A percentile compares a stretch with the other conserved stretches of the same genome.
Evolutionary conservation across 1,284 basidiomycete genomes (phyloP).

Genomic region (Flammula alnicola): DNA sequence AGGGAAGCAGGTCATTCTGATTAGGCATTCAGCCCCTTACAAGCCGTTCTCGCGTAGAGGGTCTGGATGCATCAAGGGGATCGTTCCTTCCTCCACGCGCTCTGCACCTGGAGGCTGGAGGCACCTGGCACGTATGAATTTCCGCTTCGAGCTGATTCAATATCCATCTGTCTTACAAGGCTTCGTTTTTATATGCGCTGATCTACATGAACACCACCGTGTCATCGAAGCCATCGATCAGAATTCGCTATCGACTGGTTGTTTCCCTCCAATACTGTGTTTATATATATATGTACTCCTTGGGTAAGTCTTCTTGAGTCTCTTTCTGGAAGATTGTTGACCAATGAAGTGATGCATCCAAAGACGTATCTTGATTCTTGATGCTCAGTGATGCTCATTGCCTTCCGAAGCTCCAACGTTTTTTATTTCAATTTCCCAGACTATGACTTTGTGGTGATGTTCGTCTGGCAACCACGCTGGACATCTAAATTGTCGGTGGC

Average conservation of each 20-base stretch:
- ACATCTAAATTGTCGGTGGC: slow-evolving; percentile 22
- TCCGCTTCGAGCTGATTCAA: neutral
- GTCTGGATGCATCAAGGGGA: neutral
- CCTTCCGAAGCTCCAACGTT: slow-evolving; percentile 4
- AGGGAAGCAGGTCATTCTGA: slow-evolving; percentile 13
- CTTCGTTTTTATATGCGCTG: too few relatives aligned
- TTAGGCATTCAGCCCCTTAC: slow-evolving; percentile 10
- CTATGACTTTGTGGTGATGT: slow-evolving; percentile 1
- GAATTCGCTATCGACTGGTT: too few relatives aligned
- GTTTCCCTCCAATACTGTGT: too few relatives aligned
- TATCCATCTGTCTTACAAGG: too few relatives aligned
- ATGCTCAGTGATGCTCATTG: neutral
- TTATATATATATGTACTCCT: too few relatives aligned
- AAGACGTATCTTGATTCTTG: slow-evolving; percentile 3
- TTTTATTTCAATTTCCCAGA: neutral
- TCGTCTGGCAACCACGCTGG: slow-evolving; percentile 20
- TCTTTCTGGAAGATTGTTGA: too few relatives aligned
- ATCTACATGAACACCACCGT: too few relatives aligned
- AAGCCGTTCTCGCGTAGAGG: slow-evolving; percentile 1
- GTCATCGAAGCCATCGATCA: too few relatives aligned
- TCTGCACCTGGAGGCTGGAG: neutral
- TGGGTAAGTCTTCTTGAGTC: too few relatives aligned
- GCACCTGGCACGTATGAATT: neutral
- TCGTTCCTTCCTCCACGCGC: neutral
- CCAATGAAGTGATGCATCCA: slow-evolving; percentile 1